Percentiles rank a stretch among this genome's conserved stretches.
phyloP scores from a whole-genome alignment of 768 basidiomycete genomes.

The Punctularia strigosozonata region DNA sequence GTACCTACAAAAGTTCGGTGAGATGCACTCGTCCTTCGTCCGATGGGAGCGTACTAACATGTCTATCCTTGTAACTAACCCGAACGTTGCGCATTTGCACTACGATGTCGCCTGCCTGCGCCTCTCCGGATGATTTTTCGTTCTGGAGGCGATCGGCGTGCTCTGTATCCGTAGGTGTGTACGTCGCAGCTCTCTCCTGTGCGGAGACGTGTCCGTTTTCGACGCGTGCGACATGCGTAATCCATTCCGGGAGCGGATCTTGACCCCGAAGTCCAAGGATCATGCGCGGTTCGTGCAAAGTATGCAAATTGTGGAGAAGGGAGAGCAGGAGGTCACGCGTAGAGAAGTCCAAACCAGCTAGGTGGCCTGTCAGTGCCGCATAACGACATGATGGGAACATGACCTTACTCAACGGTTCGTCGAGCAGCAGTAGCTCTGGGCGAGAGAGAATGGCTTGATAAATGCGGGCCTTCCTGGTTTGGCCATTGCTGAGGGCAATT shows the following conservation, averaged over 20 bases:
- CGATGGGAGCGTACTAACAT: slow-evolving; percentile 1
- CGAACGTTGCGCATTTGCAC: slow-evolving; percentile 56
- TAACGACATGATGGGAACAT: not conserved
- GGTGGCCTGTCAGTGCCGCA: not conserved
- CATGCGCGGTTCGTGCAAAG: slow-evolving; percentile 38
- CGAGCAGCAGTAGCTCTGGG: slow-evolving; percentile 73
- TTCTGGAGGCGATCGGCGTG: no score
- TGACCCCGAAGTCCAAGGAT: slow-evolving; percentile 59
- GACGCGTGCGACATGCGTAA: slow-evolving; percentile 64
- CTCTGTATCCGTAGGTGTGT: no score
- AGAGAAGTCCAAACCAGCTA: slow-evolving; percentile 68
- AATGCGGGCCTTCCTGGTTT: slow-evolving; percentile 80
- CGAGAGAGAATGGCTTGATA: slow-evolving; percentile 58
- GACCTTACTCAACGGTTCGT: slow-evolving; percentile 78
- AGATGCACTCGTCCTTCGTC: not conserved
- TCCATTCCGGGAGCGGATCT: slow-evolving; percentile 62
- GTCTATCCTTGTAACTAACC: slow-evolving; percentile 49
- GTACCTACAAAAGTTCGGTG: slow-evolving; percentile 34
- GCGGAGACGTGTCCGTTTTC: no score
- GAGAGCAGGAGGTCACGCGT: slow-evolving; percentile 44
- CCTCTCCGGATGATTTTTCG: no score
- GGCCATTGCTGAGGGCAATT: slow-evolving; percentile 83
- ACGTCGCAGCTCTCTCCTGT: no score
- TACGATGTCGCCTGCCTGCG: slow-evolving; percentile 31
- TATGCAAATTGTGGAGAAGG: slow-evolving; percentile 45